These are phyloP conservation scores for Pichia sp. DNA, from an alignment of 1,139 yeast species.

Conservation along the genomic window DNA sequence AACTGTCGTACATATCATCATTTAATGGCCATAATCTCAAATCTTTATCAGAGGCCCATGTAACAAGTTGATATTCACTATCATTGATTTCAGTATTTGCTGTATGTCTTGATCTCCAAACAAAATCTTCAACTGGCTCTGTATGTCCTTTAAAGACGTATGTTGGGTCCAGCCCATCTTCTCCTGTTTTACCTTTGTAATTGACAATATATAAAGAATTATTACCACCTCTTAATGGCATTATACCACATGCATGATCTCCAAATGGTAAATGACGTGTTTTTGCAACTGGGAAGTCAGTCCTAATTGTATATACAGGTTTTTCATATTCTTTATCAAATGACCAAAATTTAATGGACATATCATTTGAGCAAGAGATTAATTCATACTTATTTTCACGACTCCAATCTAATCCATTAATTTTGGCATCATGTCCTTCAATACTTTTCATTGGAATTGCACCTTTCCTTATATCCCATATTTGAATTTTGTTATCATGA, in stretches of 20 bases:
- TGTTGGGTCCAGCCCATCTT: conserved; percentile 47
- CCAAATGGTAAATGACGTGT: conserved; percentile 91
- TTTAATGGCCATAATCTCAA: conserved; percentile 76
- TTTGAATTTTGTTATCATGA: conserved; percentile 70
- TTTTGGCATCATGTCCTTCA: conserved; percentile 72
- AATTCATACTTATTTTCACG: conserved; percentile 52
- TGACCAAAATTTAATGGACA: conserved; percentile 85
- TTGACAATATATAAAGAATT: conserved; percentile 67
- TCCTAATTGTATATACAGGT: conserved; percentile 56
- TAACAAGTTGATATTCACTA: conserved; percentile 79
- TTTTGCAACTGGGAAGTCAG: conserved; percentile 82
- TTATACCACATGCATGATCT: conserved; percentile 71
- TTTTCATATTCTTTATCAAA: conserved; percentile 35
- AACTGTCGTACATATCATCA: conserved; percentile 51
- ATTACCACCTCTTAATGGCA: conserved; percentile 86
- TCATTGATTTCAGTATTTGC: conserved; percentile 47
- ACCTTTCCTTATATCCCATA: conserved; percentile 88
- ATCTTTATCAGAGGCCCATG: conserved; percentile 91
- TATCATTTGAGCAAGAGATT: conserved; percentile 81
- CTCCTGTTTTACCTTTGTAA: conserved; percentile 36
- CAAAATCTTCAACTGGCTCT: conserved; percentile 78
- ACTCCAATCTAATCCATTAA: conserved; percentile 83
- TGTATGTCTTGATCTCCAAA: conserved; percentile 67
- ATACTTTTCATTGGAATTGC: conserved; percentile 65
- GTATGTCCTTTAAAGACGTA: conserved; percentile 73